Percentiles rank a stretch among this genome's conserved stretches.
Evolutionary conservation across 306 rosid genomes (phyloP).

Genomic region (Pueraria montana): DNA sequence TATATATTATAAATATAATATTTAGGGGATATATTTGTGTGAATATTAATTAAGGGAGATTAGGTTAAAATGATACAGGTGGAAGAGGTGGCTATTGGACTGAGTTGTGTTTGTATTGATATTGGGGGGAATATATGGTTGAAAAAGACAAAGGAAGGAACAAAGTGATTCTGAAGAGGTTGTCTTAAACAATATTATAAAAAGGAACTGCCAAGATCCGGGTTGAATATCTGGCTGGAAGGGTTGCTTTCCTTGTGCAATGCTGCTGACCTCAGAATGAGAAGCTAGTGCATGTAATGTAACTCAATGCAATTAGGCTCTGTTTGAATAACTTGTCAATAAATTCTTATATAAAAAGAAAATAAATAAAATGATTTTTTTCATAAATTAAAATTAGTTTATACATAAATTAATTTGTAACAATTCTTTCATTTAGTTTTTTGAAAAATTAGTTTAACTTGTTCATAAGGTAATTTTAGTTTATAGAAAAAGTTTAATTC

Average conservation of each 20-base stretch:
- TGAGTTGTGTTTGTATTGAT: constrained; percentile 54
- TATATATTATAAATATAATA: not conserved
- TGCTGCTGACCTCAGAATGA: not conserved
- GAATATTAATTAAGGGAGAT: not conserved
- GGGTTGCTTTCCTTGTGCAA: not conserved
- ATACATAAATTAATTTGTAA: too few relatives aligned
- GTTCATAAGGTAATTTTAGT: too few relatives aligned
- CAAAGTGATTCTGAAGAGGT: constrained; percentile 40
- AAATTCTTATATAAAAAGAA: too few relatives aligned
- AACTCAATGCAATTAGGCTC: too few relatives aligned
- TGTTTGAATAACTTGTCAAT: too few relatives aligned
- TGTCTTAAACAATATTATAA: not conserved
- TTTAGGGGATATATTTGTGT: not conserved
- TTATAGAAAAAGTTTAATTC: too few relatives aligned
- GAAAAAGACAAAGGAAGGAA: constrained; percentile 63
- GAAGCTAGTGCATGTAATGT: not conserved
- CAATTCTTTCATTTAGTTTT: too few relatives aligned
- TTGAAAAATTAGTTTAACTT: too few relatives aligned
- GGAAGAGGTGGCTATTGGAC: constrained; percentile 66
- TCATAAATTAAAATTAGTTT: too few relatives aligned
- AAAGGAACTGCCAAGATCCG: not conserved
- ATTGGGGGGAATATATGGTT: constrained; percentile 37
- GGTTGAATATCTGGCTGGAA: not conserved
- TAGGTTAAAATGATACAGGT: constrained; percentile 47
- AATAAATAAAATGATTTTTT: too few relatives aligned